Conservation (phyloP, 805 yeast genomes). For the Candida silvicultrix region DNA sequence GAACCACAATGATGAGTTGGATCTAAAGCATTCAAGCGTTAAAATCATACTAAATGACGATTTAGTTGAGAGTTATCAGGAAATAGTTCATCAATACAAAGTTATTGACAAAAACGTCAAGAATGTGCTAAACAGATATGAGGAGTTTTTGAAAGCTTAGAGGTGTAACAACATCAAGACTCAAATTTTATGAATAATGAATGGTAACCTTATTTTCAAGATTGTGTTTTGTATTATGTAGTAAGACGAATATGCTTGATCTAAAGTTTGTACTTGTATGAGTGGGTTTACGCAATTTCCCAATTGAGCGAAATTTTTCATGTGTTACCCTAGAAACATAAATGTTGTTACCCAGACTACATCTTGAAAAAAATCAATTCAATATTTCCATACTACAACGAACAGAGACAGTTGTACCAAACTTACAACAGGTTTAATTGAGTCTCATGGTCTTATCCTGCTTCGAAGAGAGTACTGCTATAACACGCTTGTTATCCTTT, state of each 20-base stretch:
- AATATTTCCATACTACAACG: too few relatives aligned
- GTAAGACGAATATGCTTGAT: neutral
- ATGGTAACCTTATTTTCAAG: too few relatives aligned
- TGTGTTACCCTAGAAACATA: neutral
- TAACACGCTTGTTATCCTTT: too few relatives aligned
- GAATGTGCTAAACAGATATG: conserved; percentile 2
- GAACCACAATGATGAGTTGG: conserved; percentile 3
- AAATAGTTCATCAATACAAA: conserved; percentile 7
- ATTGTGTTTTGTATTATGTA: too few relatives aligned
- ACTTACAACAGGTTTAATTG: too few relatives aligned
- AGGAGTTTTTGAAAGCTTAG: neutral
- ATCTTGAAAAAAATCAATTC: too few relatives aligned
- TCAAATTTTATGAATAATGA: neutral
- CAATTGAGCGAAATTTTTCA: neutral
- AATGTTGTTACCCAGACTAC: neutral
- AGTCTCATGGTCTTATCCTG: too few relatives aligned
- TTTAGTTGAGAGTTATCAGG: conserved; percentile 7
- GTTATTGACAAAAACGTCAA: neutral
- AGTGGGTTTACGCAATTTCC: neutral
- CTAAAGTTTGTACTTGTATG: neutral
- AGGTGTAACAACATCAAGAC: too few relatives aligned
- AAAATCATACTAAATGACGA: conserved; percentile 17
- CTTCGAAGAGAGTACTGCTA: too few relatives aligned
- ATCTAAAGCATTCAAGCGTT: conserved; percentile 5
- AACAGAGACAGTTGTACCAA: too few relatives aligned